phyloP scores from a whole-genome alignment of 2,329 filamentous ascomycete genomes.

The Cryphonectria parasitica region DNA sequence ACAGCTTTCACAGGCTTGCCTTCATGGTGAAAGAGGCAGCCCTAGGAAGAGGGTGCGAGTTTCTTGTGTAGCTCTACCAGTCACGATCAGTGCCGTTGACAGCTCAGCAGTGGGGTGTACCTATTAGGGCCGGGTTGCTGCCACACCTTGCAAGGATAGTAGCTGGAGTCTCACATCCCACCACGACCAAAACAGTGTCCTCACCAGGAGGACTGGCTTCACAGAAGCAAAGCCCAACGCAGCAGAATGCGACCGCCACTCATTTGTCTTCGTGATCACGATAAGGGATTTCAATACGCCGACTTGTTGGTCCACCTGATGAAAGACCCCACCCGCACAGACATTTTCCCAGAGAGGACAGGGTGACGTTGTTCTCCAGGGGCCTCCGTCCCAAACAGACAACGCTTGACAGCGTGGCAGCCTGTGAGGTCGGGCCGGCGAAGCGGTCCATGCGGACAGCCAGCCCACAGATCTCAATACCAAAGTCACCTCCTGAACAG shows the following conservation, averaged over 20 bases:
- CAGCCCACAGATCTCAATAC: slow-evolving; percentile 5
- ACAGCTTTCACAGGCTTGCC: neutral
- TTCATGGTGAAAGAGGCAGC: neutral
- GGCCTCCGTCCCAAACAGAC: neutral
- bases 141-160: neutral
- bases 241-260: neutral
- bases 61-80: neutral
- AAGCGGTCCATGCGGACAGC: slow-evolving; percentile 21
- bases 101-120: slow-evolving; percentile 4
- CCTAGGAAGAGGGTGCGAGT: neutral
- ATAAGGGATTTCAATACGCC: neutral
- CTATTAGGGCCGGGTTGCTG: neutral
- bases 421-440: slow-evolving; percentile 14
- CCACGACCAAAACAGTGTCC: neutral
- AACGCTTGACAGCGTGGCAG: slow-evolving; percentile 17
- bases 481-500: neutral
- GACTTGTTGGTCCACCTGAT: neutral
- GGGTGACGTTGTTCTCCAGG: neutral
- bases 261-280: neutral
- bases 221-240: neutral
- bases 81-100: neutral
- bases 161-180: neutral
- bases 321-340: neutral
- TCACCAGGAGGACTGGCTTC: neutral
- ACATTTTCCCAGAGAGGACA: neutral